These are phyloP conservation scores for Zygoascus biomembranicola DNA, from an alignment of 805 yeast genomes.

Conservation along the genomic window DNA sequence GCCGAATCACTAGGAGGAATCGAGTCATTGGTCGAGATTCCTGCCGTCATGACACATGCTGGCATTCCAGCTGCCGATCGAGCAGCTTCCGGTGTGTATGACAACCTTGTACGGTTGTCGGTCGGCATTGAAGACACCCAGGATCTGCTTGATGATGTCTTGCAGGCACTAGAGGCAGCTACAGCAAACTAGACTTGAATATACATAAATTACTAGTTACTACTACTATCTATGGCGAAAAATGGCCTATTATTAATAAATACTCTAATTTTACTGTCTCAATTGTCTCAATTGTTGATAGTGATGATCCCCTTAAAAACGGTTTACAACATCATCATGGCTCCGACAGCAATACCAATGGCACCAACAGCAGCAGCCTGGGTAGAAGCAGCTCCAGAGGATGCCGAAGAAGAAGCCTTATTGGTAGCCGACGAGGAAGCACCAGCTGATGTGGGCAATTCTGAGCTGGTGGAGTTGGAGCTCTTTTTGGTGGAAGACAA, in stretches of 20 bases:
- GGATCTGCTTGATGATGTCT: constrained; percentile 67
- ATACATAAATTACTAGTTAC: neutral
- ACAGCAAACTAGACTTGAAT: neutral
- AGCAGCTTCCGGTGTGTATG: constrained; percentile 72
- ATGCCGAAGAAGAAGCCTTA: constrained; percentile 3
- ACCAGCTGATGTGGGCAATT: neutral
- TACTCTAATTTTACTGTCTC: neutral
- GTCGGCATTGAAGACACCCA: constrained; percentile 81
- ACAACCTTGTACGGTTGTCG: constrained; percentile 72
- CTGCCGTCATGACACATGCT: constrained; percentile 88
- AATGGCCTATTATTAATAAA: neutral
- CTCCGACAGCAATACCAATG: constrained; percentile 4
- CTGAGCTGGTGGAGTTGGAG: constrained; percentile 3
- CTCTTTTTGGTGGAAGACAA: neutral
- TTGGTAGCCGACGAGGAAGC: neutral
- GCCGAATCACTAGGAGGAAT: constrained; percentile 91
- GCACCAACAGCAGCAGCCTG: constrained; percentile 3
- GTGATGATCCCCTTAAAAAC: too few species aligned
- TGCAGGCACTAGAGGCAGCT: constrained; percentile 53
- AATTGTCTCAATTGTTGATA: neutral
- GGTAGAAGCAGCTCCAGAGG: constrained; percentile 2
- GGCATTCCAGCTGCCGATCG: constrained; percentile 76
- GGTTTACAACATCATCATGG: neutral
- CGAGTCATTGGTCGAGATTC: constrained; percentile 78
- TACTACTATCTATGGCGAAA: neutral